Evolutionary conservation across 306 rosid species (phyloP), one percentile per base, ranked within the genome.

Genomic region (Medicago ruthenica): DNA sequence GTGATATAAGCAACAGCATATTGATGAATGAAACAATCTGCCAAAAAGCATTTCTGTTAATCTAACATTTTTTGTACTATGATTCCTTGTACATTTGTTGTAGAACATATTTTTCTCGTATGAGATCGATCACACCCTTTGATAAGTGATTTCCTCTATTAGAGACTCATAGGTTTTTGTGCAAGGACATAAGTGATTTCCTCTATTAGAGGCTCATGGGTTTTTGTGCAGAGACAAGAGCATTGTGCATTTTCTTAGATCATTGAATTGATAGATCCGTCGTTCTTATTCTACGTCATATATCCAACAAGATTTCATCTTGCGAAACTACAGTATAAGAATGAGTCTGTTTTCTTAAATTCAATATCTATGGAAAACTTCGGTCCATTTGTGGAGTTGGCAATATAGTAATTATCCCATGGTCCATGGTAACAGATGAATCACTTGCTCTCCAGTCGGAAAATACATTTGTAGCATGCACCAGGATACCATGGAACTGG

Each of bases 11-110:
- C 71, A 78, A 62, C 21, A 69, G 77, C 77, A 74, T 67, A 17
- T 53, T 81, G 82, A 91, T 70, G 80, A 80, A 48, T 73, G 92
- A 88, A 87, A 83, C 91, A 15, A 89, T 80, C 55, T 61, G 76
- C 83, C 76, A 85, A 71, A 93, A 87, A 79, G 82, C 94, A 75
- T 94, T 87, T 87, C 87, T 87, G 89, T 94, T 22, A 75, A 89
- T 80, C 91, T 86, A 81, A 92, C 90, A 84, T 68, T 70, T 20
- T 69, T 66, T 14, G 37, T 42, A 42, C 9, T 57, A 6, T 24
- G 2, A 24, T n/a, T n/a, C n/a, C n/a, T n/a, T n/a, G n/a, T n/a
- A n/a, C n/a, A n/a, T n/a, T n/a, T n/a, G n/a, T n/a, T n/a, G n/a
- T n/a, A n/a, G n/a, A n/a, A n/a, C n/a, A n/a, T n/a, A n/a, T n/a